phyloP scores from a whole-genome alignment of 345 rosid genomes.

The Linum usitatissimum region DNA sequence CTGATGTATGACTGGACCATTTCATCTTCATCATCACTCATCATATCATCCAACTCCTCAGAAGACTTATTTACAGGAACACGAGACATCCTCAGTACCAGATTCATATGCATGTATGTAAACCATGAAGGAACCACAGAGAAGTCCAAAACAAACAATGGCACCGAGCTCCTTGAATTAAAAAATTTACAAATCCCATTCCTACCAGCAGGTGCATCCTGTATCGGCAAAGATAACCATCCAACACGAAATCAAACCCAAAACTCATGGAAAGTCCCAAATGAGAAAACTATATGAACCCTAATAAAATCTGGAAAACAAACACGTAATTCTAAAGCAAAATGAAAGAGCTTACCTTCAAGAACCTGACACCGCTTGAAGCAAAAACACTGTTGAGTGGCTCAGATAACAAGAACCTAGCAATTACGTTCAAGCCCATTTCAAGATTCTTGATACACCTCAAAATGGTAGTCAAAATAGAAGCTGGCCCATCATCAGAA shows the following conservation, averaged over 20 bases:
- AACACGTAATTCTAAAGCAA: background rate
- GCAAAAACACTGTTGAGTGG: slow-evolving; percentile 41
- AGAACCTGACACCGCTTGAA: slow-evolving; percentile 45
- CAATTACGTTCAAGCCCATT: slow-evolving; percentile 39
- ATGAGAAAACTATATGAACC: background rate
- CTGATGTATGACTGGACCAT: slow-evolving; percentile 13
- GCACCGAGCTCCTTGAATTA: slow-evolving; percentile 26
- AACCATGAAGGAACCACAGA: slow-evolving; percentile 59
- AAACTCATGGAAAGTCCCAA: background rate
- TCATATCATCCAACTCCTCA: slow-evolving; percentile 17
- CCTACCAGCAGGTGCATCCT: too few species aligned
- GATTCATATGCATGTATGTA: slow-evolving; percentile 35
- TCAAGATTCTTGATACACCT: slow-evolving; percentile 32
- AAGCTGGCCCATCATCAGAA: slow-evolving; percentile 27
- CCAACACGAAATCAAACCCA: too few species aligned
- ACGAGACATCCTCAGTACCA: slow-evolving; percentile 25
- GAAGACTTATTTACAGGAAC: slow-evolving; percentile 34
- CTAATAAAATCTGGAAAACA: too few species aligned
- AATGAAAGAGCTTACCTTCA: slow-evolving; percentile 33
- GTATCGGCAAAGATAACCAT: too few species aligned
- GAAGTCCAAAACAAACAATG: slow-evolving; percentile 59
- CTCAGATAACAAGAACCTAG: slow-evolving; percentile 43
- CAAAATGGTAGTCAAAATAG: slow-evolving; percentile 42
- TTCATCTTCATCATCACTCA: slow-evolving; percentile 13
- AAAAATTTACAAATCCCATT: slow-evolving; percentile 42